These are phyloP conservation scores for Narthecium ossifragum DNA, from an alignment of 106 monocot genomes.

Conservation along the genomic window DNA sequence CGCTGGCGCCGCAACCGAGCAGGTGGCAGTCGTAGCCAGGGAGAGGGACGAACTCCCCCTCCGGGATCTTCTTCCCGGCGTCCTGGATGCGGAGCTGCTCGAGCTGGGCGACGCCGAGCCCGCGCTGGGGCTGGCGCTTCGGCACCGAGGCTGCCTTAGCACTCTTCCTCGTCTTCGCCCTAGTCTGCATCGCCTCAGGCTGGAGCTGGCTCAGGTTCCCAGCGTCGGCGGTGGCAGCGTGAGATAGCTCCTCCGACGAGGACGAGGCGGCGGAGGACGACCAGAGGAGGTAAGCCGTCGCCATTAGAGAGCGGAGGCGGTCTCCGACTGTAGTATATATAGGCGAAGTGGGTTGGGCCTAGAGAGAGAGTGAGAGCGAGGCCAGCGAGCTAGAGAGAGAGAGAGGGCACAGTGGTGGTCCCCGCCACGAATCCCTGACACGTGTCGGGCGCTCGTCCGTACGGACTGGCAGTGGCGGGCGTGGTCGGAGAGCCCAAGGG, in stretches of 20 bases:
- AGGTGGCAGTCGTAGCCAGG: not conserved
- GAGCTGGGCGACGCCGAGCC: slow-evolving; percentile 49
- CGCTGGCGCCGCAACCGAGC: not conserved
- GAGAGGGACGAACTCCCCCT: not conserved
- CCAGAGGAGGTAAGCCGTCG: slow-evolving; percentile 17
- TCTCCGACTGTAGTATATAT: not conserved
- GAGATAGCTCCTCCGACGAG: not conserved
- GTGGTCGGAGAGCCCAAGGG: not conserved
- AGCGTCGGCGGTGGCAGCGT: not conserved
- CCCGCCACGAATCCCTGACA: not conserved
- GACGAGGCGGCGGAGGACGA: not conserved
- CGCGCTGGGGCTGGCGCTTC: slow-evolving; percentile 49
- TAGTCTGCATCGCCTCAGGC: not conserved
- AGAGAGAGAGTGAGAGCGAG: not conserved
- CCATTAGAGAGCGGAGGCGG: slow-evolving; percentile 5
- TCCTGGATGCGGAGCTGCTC: slow-evolving; percentile 55
- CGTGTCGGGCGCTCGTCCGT: not conserved
- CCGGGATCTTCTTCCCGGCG: slow-evolving; percentile 29
- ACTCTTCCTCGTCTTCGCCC: slow-evolving; percentile 18
- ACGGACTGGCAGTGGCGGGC: not conserved
- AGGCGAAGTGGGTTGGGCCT: not conserved
- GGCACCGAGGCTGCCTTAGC: slow-evolving; percentile 8
- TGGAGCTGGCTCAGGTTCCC: not conserved
- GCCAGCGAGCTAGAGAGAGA: not conserved
- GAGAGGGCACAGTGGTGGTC: not conserved